phyloP scores from a whole-genome alignment of 257 asterid species.

The Solanum dulcamara region DNA sequence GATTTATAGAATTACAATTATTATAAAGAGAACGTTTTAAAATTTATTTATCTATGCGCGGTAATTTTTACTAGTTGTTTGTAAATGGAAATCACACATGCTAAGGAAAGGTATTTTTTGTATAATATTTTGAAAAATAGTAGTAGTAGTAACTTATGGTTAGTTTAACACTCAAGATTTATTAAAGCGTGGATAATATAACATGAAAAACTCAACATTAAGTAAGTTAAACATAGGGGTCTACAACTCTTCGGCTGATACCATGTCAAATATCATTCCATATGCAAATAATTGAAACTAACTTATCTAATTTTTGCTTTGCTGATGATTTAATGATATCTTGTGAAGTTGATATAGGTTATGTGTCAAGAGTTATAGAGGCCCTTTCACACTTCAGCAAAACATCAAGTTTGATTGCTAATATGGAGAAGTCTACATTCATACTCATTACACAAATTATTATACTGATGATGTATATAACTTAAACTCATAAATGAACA shows the following conservation, averaged over 20 bases:
- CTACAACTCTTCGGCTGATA: background rate
- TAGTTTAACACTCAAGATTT: background rate
- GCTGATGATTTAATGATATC: background rate
- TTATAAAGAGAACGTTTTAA: too few species aligned
- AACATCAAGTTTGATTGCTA: background rate
- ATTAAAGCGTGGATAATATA: background rate
- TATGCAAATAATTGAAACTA: background rate
- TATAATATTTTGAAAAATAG: background rate
- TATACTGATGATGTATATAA: background rate
- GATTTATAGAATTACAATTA: too few species aligned
- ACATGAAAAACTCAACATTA: background rate
- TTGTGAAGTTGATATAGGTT: background rate
- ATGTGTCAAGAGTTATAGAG: background rate
- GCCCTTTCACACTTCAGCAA: background rate
- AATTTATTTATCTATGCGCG: too few species aligned
- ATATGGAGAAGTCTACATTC: background rate
- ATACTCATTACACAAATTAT: too few species aligned
- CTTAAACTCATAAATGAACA: background rate
- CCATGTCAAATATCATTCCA: background rate
- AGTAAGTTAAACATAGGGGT: fast-evolving
- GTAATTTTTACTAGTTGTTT: too few species aligned
- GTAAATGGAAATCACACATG: background rate
- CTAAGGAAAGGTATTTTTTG: background rate
- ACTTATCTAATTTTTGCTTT: background rate
- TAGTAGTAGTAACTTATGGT: background rate